Evolutionary conservation across 228 moss, liverwort and hornwort genomes (phyloP), one percentile per base, ranked within the genome.

Genomic region (Sphagnum fallax): DNA sequence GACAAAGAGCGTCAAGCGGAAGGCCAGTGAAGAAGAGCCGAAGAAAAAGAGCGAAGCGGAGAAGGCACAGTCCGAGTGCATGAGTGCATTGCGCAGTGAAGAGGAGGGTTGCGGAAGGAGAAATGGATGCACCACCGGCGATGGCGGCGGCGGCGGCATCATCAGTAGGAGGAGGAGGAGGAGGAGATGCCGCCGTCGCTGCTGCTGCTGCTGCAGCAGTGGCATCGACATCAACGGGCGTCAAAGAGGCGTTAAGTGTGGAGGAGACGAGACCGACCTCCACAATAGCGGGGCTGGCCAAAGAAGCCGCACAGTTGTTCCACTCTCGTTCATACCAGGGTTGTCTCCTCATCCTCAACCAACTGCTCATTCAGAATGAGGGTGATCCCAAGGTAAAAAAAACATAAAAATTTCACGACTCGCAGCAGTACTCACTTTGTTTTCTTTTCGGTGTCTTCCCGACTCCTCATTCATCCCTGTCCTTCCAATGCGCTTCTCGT

Each of bases 351-450:
- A 80, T 97, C 11, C 81, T 97, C 48, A 87, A 90, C 49, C 91
- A 91, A 81, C 97, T 97, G 50, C 88, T 87, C 65, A 84, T 87
- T 60, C 93, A 91, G 79, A 93, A 94, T 75, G 94, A 94, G 76
- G 92, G 92, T 71, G 93, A 98, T 75, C 86, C 86, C 6, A 98
- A 93, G 98, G 93, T 98, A 47, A 62, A 67, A 52, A 16, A 52
- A 14, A 32, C 32, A 32, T 32, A 32, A 32, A 32, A 32, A 32
- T 32, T 32, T 32, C 13, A 10, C 63, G 7, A 16, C 16, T 63
- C 4, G 15, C 48, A 10, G 6, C 47, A 4, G 32, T 52, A 14
- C 64, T 32, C 6, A 11, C 16, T 47, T 48, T 8, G 13, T 5
- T 18, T 18, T 62, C 48, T 63, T 71, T 51, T 62, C 16, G 15